Conservation (phyloP, 2,329 filamentous ascomycete genomes). For the Ophidiomyces ophidiicola region DNA sequence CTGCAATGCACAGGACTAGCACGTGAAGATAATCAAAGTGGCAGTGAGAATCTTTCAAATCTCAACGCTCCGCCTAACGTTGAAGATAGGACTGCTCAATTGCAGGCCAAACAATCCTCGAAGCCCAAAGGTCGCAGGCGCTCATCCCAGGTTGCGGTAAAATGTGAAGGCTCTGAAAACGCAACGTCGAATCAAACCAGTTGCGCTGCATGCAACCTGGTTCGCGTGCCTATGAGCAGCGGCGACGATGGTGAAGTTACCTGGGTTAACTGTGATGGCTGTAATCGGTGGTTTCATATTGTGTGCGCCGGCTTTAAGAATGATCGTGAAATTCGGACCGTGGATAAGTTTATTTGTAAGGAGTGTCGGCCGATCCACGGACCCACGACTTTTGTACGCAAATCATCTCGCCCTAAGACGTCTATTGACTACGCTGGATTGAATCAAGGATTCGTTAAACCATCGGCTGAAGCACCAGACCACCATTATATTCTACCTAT, state of each 20-base stretch:
- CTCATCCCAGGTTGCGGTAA: not conserved
- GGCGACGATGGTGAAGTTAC: slow-evolving; percentile 41
- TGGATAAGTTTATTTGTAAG: slow-evolving; percentile 56
- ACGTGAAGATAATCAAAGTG: slow-evolving; percentile 11
- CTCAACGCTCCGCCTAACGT: too few species aligned
- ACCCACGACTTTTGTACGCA: slow-evolving; percentile 54
- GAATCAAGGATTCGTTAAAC: slow-evolving; percentile 54
- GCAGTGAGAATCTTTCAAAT: not conserved
- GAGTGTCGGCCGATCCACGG: slow-evolving; percentile 49
- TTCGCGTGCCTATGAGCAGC: slow-evolving; percentile 40
- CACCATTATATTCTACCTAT: slow-evolving; percentile 58
- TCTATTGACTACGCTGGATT: slow-evolving; percentile 57
- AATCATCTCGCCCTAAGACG: slow-evolving; percentile 52
- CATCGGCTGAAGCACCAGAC: slow-evolving; percentile 50
- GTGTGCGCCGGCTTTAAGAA: slow-evolving; percentile 55
- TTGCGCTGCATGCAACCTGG: slow-evolving; percentile 47
- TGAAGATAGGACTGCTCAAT: not conserved
- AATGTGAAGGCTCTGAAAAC: slow-evolving; percentile 11
- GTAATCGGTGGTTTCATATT: slow-evolving; percentile 57
- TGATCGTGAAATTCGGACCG: slow-evolving; percentile 50
- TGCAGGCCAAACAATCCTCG: not conserved
- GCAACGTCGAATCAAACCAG: slow-evolving; percentile 31
- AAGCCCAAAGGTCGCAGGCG: slow-evolving; percentile 2
- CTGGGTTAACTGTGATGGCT: slow-evolving; percentile 58
- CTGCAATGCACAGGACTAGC: slow-evolving; percentile 10